These are phyloP conservation scores for Penicillium chermesinum DNA, from an alignment of 495 filamentous ascomycete species.

Conservation along the genomic window DNA sequence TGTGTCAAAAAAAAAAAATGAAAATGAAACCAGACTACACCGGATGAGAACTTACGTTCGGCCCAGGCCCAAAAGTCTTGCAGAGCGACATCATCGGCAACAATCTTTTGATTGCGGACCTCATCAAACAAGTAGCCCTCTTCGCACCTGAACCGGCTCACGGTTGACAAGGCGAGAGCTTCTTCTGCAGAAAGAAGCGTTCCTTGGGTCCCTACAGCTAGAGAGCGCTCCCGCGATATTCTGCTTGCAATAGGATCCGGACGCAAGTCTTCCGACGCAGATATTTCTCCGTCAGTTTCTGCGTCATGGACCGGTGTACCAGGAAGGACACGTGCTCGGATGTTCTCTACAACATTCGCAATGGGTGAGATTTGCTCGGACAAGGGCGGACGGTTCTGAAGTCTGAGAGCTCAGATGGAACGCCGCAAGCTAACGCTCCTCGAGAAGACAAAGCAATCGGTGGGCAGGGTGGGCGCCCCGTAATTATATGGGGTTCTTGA, in stretches of 20 bases:
- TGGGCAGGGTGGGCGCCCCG: slow-evolving; percentile 54
- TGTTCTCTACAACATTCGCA: slow-evolving; percentile 7
- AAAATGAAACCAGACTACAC: not conserved
- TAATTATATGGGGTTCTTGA: slow-evolving; percentile 60
- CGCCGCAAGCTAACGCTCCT: slow-evolving; percentile 35
- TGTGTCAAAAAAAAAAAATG: too few species aligned
- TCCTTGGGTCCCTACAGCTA: slow-evolving; percentile 25
- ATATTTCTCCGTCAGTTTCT: too few species aligned
- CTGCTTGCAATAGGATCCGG: slow-evolving; percentile 39
- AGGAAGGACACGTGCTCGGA: too few species aligned
- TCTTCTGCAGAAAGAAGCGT: slow-evolving; percentile 32
- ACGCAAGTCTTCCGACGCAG: slow-evolving; percentile 2
- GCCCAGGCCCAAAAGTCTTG: slow-evolving; percentile 76
- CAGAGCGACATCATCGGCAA: slow-evolving; percentile 68
- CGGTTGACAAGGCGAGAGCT: slow-evolving; percentile 38
- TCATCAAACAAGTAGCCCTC: slow-evolving; percentile 80
- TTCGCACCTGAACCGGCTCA: slow-evolving; percentile 51
- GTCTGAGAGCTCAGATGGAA: slow-evolving; percentile 22
- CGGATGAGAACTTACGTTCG: slow-evolving; percentile 46
- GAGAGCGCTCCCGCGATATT: slow-evolving; percentile 34
- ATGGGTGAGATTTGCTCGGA: slow-evolving; percentile 27
- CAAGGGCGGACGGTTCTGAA: slow-evolving; percentile 31
- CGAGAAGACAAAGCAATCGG: slow-evolving; percentile 44
- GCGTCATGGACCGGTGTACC: too few species aligned
- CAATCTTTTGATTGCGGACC: slow-evolving; percentile 58